Evolutionary conservation across 164 flowering plant genomes (phyloP), one percentile per base, ranked within the genome.

Genomic region (Stephania japonica): DNA sequence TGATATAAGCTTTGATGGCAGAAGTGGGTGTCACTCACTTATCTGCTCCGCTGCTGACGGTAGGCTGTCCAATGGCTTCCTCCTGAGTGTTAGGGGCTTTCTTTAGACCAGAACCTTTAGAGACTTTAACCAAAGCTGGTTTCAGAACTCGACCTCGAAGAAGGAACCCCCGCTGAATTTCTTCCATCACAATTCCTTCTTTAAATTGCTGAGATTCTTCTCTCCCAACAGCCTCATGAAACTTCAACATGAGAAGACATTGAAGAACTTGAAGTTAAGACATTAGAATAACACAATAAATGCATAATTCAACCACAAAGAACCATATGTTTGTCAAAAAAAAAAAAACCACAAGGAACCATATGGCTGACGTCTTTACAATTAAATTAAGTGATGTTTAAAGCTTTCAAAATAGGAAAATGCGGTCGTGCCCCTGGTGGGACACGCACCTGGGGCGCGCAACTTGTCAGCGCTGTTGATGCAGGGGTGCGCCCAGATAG

Each of bases 111-210:
- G 94, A 91, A 18, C 98, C 98, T 18, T 90, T 69, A 25, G 98
- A 95, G 70, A 95, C 97, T 76, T 89, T 95, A 59, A 95, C 99
- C 84, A 76, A 89, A 73, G 99, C 97, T 43, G 98, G 94, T 87
- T 97, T 88, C 42, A 95, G 75, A 77, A 95, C 82, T 62, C 86
- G 87, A 68, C 83, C 90, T 49, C 92, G 88, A 62, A 95, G 90
- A 59, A 83, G 70, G 81, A 95, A 95, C 6, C 99, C 98, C 14
- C 98, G 90, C 0, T 87, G 82, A 42, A 87, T 61, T 84, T 95
- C 99, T 77, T 91, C 81, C 49, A 76, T 81, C 61, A 95, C 65
- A 69, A 87, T 85, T 65, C 99, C 99, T 78, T 87, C 98, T 79
- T 85, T 86, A 78, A 83, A 88, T 75, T 85, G 90, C 65, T 84